Percentiles rank a stretch among this genome's conserved stretches.
phyloP scores from a whole-genome alignment of 2,329 filamentous ascomycete genomes.

The Ceratocystis albifundus region DNA sequence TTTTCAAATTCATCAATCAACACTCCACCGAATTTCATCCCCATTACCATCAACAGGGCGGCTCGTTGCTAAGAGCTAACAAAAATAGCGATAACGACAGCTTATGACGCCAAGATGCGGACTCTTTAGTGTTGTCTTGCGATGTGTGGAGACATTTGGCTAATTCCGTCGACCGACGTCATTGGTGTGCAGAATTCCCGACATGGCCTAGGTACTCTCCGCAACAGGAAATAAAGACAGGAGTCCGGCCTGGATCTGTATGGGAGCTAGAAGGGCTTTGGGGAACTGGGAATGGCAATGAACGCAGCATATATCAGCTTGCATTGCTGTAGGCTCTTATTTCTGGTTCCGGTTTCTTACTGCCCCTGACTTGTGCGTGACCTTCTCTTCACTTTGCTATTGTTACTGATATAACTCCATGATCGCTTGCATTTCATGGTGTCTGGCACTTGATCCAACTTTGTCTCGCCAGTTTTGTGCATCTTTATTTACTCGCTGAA shows the following conservation, averaged over 20 bases:
- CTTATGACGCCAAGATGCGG: slow-evolving; percentile 3
- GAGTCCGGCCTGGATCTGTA: neutral
- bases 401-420: slow-evolving; percentile 1
- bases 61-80: neutral
- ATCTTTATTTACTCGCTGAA: neutral
- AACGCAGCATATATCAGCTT: neutral
- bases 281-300: neutral
- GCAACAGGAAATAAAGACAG: slow-evolving; percentile 1
- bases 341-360: neutral
- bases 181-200: slow-evolving; percentile 1
- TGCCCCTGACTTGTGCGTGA: neutral
- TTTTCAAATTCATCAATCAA: neutral
- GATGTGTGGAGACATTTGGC: neutral
- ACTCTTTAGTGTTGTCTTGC: slow-evolving; percentile 2
- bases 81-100: neutral
- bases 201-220: neutral
- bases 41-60: neutral
- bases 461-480: no score
- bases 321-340: neutral
- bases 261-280: neutral
- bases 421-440: neutral
- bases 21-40: neutral
- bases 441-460: neutral
- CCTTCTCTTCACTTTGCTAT: neutral
- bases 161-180: slow-evolving; percentile 10